These are phyloP conservation scores for Berberis thunbergii DNA, from an alignment of 164 flowering plant species.

Conservation along the genomic window DNA sequence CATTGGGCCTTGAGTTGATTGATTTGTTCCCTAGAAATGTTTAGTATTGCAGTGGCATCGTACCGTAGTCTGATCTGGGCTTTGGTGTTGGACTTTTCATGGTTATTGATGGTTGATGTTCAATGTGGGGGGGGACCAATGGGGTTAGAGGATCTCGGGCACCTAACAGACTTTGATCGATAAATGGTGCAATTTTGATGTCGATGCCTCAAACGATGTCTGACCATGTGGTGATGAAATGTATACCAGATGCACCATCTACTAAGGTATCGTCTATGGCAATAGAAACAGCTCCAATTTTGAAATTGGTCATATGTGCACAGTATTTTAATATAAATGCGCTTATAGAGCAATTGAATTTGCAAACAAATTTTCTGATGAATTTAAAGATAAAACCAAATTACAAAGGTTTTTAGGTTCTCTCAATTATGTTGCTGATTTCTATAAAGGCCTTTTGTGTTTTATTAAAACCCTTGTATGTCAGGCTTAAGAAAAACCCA, in stretches of 20 bases:
- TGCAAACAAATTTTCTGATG: no score
- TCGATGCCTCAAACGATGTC: slow-evolving; percentile 59
- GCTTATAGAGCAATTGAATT: no score
- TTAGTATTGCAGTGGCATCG: slow-evolving; percentile 33
- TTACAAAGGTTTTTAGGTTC: no score
- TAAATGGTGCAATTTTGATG: slow-evolving; percentile 39
- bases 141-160: slow-evolving; percentile 51
- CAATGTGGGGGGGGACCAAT: slow-evolving; percentile 44
- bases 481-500: no score
- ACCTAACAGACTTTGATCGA: slow-evolving; percentile 44
- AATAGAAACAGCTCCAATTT: slow-evolving; percentile 50
- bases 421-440: no score
- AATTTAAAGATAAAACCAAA: no score
- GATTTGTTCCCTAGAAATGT: slow-evolving; percentile 38
- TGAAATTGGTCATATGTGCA: slow-evolving; percentile 21
- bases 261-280: neutral
- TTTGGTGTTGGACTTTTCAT: slow-evolving; percentile 6
- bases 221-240: slow-evolving; percentile 18
- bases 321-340: no score
- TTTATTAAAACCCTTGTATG: no score
- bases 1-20: slow-evolving; percentile 42
- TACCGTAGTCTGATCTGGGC: slow-evolving; percentile 1
- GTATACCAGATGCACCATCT: slow-evolving; percentile 1
- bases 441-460: no score
- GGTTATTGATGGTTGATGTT: slow-evolving; percentile 45